Conservation (phyloP, 805 yeast genomes). For the Schwanniomyces polymorphus region DNA sequence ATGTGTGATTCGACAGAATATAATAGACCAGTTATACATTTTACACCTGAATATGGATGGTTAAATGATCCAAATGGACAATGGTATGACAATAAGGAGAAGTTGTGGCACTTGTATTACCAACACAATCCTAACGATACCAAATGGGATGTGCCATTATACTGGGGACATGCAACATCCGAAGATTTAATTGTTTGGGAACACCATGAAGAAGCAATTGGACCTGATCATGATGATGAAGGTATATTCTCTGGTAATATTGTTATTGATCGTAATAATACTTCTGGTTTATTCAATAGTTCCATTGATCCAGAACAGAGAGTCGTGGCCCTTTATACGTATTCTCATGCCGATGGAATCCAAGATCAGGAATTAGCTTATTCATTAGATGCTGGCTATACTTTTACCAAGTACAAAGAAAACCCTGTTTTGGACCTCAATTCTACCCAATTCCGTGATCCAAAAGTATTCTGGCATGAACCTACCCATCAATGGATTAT, state of each 20-base stretch:
- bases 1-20: background rate
- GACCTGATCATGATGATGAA: slow-evolving; percentile 20
- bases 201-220: slow-evolving; percentile 29
- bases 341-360: slow-evolving; percentile 14
- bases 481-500: slow-evolving; percentile 27
- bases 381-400: slow-evolving; percentile 39
- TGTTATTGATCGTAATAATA: slow-evolving; percentile 36
- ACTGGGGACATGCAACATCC: slow-evolving; percentile 45
- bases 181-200: slow-evolving; percentile 32
- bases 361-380: slow-evolving; percentile 34
- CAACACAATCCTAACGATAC: slow-evolving; percentile 36
- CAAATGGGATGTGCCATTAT: slow-evolving; percentile 30
- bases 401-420: no score
- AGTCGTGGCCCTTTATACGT: slow-evolving; percentile 37
- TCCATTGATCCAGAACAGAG: slow-evolving; percentile 25
- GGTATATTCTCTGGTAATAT: slow-evolving; percentile 38
- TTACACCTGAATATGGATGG: slow-evolving; percentile 35
- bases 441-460: slow-evolving; percentile 31
- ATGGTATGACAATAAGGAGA: slow-evolving; percentile 26
- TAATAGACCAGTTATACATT: slow-evolving; percentile 20
- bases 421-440: slow-evolving; percentile 32
- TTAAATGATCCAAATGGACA: slow-evolving; percentile 49
- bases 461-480: slow-evolving; percentile 34
- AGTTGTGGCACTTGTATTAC: slow-evolving; percentile 35
- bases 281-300: slow-evolving; percentile 31